These are phyloP conservation scores for Irineochytrium annulatum DNA, from an alignment of 192 early-diverging fungal genomes.

Conservation along the genomic window DNA sequence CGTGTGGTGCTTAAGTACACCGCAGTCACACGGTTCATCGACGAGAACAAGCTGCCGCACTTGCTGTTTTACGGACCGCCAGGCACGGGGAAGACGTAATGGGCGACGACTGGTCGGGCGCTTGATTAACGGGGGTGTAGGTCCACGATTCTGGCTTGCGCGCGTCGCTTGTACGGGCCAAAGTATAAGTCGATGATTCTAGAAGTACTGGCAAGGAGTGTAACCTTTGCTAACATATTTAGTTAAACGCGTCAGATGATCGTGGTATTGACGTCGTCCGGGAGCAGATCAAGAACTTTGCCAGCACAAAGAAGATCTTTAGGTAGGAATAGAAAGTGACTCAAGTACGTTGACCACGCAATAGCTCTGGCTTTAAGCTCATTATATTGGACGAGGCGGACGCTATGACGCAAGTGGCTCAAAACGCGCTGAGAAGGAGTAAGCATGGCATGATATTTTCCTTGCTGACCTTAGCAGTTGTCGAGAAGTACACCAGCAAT, in stretches of 20 bases:
- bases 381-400: constrained; percentile 98
- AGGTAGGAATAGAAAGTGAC: constrained; percentile 30
- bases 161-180: constrained; percentile 79
- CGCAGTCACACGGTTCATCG: constrained; percentile 81
- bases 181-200: constrained; percentile 86
- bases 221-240: constrained; percentile 4
- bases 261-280: constrained; percentile 97
- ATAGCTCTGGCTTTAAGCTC: constrained; percentile 84
- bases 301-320: constrained; percentile 91
- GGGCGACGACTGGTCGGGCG: too few relatives aligned
- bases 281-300: constrained; percentile 98
- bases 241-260: constrained; percentile 97
- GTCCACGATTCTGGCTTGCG: constrained; percentile 92
- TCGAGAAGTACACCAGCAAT: constrained; percentile 97
- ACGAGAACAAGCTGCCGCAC: constrained; percentile 88
- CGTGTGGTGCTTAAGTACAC: not conserved
- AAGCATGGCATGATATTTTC: constrained; percentile 10
- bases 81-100: constrained; percentile 44
- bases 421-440: constrained; percentile 87
- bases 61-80: constrained; percentile 97
- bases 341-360: not conserved
- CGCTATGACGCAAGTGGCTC: constrained; percentile 89
- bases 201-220: constrained; percentile 57
- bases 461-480: constrained; percentile 50
- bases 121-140: constrained; percentile 99